Evolutionary conservation across 768 basidiomycete genomes (phyloP), one percentile per base, ranked within the genome.

Genomic region (Leccinum longicurvipes): DNA sequence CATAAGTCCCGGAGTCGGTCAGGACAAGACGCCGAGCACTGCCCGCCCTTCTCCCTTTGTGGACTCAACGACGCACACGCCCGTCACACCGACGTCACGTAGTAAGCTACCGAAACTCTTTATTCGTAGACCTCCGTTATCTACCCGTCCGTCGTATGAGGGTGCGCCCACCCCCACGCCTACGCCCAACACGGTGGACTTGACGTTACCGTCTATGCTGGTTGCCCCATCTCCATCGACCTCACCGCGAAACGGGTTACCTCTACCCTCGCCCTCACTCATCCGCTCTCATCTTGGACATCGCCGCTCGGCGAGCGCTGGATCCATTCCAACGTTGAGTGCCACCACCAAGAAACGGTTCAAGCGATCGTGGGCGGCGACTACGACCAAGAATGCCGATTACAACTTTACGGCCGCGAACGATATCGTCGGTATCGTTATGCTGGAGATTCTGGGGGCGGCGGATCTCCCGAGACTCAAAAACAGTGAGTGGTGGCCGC

Each of bases 351-450:
- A 73, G 67, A 67, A 65, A 41, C 74, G 69, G 57, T 75, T 81
- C 54, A 68, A 73, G 51, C 72, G 72, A 50, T 72, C 74, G 1
- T 80, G 76, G 73, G 61, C 62, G 3, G 55, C 48, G 60, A 51
- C 63, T 3, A 56, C 48, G 60, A 51, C 63, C 49, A 79, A 78
- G 71, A 67, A 63, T 47, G 64, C 63, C 4, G 77, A 75, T 21
- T 87, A 77, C 69, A 86, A 86, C 67, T 82, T 91, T 57, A 81
- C 80, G 17, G 77, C 84, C 1, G 79, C 75, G 5, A 86, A 92
- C 63, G 95, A 98, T 66, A 87, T 97, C 36, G 73, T 96, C 2
- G 96, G 96, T 0, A 93, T 98, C 55, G 95, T 98, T 34, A 90
- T 97, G 85, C 73, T 99, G 21, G 96, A 99, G 73, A 90, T 99